These are phyloP conservation scores for Apiospora arundinis DNA, from an alignment of 2,329 filamentous ascomycete genomes.

Conservation along the genomic window DNA sequence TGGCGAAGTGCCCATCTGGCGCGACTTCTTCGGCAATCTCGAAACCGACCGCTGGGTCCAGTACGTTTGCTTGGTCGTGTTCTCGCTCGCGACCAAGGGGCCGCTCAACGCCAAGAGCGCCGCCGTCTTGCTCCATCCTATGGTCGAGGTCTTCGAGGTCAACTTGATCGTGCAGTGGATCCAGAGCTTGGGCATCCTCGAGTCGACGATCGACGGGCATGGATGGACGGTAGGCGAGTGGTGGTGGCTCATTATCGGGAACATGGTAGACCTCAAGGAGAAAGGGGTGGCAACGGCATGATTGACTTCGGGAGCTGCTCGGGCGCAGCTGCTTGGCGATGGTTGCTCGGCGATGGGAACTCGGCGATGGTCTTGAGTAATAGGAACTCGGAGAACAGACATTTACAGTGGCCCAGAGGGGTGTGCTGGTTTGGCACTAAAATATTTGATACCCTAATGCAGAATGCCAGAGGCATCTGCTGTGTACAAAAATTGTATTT, in stretches of 20 bases:
- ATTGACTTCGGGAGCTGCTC: neutral
- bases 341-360: neutral
- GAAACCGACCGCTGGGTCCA: slow-evolving; percentile 69
- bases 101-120: slow-evolving; percentile 60
- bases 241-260: slow-evolving; percentile 70
- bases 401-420: neutral
- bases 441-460: neutral
- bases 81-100: slow-evolving; percentile 67
- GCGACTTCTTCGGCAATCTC: slow-evolving; percentile 68
- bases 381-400: neutral
- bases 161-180: slow-evolving; percentile 66
- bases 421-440: neutral
- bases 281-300: slow-evolving; percentile 6
- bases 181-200: slow-evolving; percentile 57
- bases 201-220: slow-evolving; percentile 45
- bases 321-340: neutral
- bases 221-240: slow-evolving; percentile 62
- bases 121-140: slow-evolving; percentile 60
- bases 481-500: neutral
- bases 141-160: slow-evolving; percentile 69
- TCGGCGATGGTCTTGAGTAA: too few relatives aligned
- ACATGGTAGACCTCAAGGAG: slow-evolving; percentile 33
- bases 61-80: slow-evolving; percentile 66
- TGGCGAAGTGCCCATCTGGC: slow-evolving; percentile 72
- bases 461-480: neutral